Evolutionary conservation across 495 filamentous ascomycete genomes (phyloP), one percentile per base, ranked within the genome.

Genomic region (Aspergillus saccharolyticus): DNA sequence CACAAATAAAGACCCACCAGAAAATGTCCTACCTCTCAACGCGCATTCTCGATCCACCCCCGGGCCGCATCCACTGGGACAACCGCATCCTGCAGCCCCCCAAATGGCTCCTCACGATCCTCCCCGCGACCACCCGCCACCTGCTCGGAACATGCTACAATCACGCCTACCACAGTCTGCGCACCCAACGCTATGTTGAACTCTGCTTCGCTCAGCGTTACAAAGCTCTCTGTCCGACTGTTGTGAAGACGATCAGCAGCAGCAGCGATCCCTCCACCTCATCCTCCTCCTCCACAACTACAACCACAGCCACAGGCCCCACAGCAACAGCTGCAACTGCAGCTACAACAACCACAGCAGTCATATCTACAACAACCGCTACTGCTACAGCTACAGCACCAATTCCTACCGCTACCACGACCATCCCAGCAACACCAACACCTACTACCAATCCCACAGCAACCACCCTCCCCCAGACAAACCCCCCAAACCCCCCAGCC

Each of bases 181-280:
- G 25, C 9, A 50, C 42, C n/a, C 55, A 68, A 20, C 39, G 33
- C 0, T 14, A 15, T 42, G 55, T 72, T 48, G 56, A 62, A 42
- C 8, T 22, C 4, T 19, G 62, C 18, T 49, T 50, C 44, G 28
- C 50, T 42, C 22, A 56, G 15, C 62, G 67, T 17, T 68, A 57
- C 56, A 42, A 45, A 30, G 52, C 48, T 30, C 53, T 71, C 44
- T 73, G 67, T 24, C 56, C 63, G 22, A 16, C 3, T 28, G 25
- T 9, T 9, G 9, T 28, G 4, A 28, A 3, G 4, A 28, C 4
- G 4, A 3, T 9, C 25, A 28, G 25, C 25, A 28, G 25, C 25
- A 28, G 9, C 1, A 48, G 14, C 17, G n/a, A 39, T 39, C 12
- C 33, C 12, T 39, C 33, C 33, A 12, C 7, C 33, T 9, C n/a